Conservation (phyloP, 1,284 basidiomycete species). For the Rhodotorula sp. region DNA sequence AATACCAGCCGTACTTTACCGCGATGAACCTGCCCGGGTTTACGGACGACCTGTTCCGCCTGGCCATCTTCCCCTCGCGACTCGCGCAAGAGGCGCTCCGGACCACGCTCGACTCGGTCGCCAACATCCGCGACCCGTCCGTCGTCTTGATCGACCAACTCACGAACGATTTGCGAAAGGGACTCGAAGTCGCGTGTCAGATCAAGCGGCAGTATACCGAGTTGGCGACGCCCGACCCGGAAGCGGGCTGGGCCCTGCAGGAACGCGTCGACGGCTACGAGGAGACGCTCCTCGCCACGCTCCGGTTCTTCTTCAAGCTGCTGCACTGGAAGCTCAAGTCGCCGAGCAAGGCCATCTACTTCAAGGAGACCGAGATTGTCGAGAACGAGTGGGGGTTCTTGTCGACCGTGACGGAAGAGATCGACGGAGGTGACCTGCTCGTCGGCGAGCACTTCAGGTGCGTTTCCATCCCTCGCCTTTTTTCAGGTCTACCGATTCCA, state of each 20-base stretch:
- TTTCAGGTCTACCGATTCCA: background rate
- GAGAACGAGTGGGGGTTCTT: constrained; percentile 97
- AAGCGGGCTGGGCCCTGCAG: constrained; percentile 83
- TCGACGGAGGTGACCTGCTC: constrained; percentile 82
- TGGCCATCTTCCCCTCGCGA: constrained; percentile 92
- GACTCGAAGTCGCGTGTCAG: constrained; percentile 87
- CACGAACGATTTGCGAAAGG: constrained; percentile 87
- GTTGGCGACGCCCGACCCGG: constrained; percentile 78
- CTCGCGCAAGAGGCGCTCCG: constrained; percentile 89
- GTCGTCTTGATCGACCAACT: constrained; percentile 93
- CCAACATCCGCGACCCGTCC: constrained; percentile 83
- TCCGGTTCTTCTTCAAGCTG: constrained; percentile 88
- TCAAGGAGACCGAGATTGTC: constrained; percentile 95
- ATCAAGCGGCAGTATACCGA: constrained; percentile 92
- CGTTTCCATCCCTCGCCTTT: constrained; percentile 17
- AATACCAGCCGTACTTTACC: constrained; percentile 68
- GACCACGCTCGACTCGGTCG: constrained; percentile 85
- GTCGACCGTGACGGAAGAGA: constrained; percentile 86
- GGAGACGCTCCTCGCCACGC: constrained; percentile 78
- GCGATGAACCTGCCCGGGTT: constrained; percentile 90
- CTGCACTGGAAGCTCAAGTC: constrained; percentile 95
- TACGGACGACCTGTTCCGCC: constrained; percentile 84
- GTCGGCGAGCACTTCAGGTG: constrained; percentile 95
- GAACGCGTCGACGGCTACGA: constrained; percentile 71
- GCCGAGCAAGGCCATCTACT: constrained; percentile 85